Percentiles rank a stretch among this genome's conserved stretches.
Conservation (phyloP, 2,329 filamentous ascomycete genomes). For the Pyrenophora teres region DNA sequence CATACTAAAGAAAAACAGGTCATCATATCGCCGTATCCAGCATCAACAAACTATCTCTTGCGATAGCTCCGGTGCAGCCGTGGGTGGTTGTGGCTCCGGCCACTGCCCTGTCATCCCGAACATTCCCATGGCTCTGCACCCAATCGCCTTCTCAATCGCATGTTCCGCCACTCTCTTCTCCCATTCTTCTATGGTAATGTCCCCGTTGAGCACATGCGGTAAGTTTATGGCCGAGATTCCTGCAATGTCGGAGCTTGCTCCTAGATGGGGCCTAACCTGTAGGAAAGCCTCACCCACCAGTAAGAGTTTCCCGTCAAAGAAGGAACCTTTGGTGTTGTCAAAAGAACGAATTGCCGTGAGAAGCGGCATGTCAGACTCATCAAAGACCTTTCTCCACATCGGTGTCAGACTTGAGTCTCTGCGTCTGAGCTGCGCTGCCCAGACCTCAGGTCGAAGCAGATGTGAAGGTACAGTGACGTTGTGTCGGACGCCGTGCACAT, state of each 20-base stretch:
- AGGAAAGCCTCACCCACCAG: conserved; percentile 53
- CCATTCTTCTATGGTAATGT: conserved; percentile 39
- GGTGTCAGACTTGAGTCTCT: conserved; percentile 36
- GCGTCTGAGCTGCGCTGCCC: conserved; percentile 33
- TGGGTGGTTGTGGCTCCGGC: conserved; percentile 12
- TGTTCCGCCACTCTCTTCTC: conserved; percentile 32
- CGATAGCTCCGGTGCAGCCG: not conserved
- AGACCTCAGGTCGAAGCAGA: conserved; percentile 40
- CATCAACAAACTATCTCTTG: not conserved
- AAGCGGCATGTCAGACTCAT: conserved; percentile 45
- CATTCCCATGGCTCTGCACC: conserved; percentile 14
- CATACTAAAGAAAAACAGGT: too few species aligned
- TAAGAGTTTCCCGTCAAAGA: conserved; percentile 48
- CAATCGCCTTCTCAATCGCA: conserved; percentile 24
- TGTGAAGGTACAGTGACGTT: conserved; percentile 49
- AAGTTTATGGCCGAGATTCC: conserved; percentile 48
- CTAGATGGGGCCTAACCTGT: conserved; percentile 51
- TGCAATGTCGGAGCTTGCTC: conserved; percentile 51
- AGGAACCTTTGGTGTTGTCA: conserved; percentile 38
- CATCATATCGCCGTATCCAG: not conserved
- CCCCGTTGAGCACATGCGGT: conserved; percentile 41
- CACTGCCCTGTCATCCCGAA: conserved; percentile 26
- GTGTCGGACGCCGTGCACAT: conserved; percentile 43
- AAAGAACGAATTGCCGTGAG: conserved; percentile 52
- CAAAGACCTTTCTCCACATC: conserved; percentile 47